phyloP scores from a whole-genome alignment of 1,284 basidiomycete species.

The Clitocybe nebularis region DNA sequence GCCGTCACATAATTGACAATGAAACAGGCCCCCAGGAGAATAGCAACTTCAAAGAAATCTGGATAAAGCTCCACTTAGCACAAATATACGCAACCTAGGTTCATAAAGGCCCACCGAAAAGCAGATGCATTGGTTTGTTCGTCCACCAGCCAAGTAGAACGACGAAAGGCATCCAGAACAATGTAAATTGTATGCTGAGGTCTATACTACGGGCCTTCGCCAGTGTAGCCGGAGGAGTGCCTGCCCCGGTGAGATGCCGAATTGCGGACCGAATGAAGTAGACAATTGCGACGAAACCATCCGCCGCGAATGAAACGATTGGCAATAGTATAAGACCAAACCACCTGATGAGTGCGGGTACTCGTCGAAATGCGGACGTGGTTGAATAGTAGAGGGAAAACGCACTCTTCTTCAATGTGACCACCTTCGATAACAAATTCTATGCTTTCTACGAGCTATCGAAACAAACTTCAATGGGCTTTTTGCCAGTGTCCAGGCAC shows the following conservation, averaged over 20 bases:
- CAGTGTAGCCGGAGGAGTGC: slow-evolving; percentile 41
- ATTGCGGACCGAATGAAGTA: slow-evolving; percentile 42
- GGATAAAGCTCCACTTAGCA: slow-evolving; percentile 1
- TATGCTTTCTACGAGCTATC: slow-evolving; percentile 58
- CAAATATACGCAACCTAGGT: no score
- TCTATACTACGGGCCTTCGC: slow-evolving; percentile 62
- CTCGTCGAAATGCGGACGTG: slow-evolving; percentile 1
- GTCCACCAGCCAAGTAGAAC: slow-evolving; percentile 60
- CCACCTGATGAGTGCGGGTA: slow-evolving; percentile 38
- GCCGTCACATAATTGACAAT: slow-evolving; percentile 71
- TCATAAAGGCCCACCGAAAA: slow-evolving; percentile 42
- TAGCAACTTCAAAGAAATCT: slow-evolving; percentile 54
- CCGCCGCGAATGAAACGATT: slow-evolving; percentile 65
- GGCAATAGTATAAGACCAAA: slow-evolving; percentile 69
- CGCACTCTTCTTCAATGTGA: slow-evolving; percentile 47
- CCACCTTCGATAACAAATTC: slow-evolving; percentile 44
- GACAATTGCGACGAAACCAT: slow-evolving; percentile 53
- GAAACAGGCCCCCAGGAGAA: slow-evolving; percentile 59
- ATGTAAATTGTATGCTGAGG: slow-evolving; percentile 62
- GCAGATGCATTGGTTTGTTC: slow-evolving; percentile 44
- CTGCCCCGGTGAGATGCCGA: slow-evolving; percentile 31
- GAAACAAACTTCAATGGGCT: not conserved
- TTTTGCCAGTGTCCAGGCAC: not conserved
- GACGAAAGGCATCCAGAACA: slow-evolving; percentile 65
- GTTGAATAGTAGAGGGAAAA: slow-evolving; percentile 3